Base-by-base conservation (phyloP, 495 filamentous ascomycete genomes). In the Cercophora newfieldiana region DNA sequence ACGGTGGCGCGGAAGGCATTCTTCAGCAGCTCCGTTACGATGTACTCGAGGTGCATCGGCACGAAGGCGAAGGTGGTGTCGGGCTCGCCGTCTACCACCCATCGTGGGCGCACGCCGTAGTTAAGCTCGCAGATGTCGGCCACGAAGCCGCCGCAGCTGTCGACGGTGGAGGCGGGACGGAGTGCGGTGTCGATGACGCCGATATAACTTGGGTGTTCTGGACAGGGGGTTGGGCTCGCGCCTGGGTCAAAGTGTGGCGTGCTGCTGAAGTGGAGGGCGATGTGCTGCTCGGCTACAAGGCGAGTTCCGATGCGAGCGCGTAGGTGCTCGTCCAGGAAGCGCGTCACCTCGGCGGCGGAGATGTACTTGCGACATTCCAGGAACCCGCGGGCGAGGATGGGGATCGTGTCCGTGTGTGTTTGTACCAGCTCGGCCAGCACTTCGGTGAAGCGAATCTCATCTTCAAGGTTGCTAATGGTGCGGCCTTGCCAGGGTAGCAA, bases 121-220 rank as follows among this genome's bases (percentile, higher is more conserved):
- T 93, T 92, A 21, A 98, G 82, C 79, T 99, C 95, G 79, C 94
- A 97, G 67, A 97, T 97, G 68, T 98, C 95, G 48, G 90, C 89
- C 0, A 99, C 95, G 69, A 96, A 95, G 64, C 89, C 87, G 61
- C 92, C 92, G 75, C 94, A 97, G 2, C 84, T 82, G 63, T 91
- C 87, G 59, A 98, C 84, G 30, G 91, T 91, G 22, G 83, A 82
- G 0, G 94, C 90, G 0, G 94, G 95, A 26, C 89, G 91, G 22
- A 99, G 79, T 0, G 89, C 89, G 0, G 95, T 98, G 80, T 99
- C 95, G 66, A 99, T 97, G 10, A 97, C 93, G n/a, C 95, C 95
- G 66, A 97, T 96, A 73, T 93, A 97, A 60, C 87, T 89, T 0
- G 87, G 85, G 10, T 86, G 78, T 26, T 83, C 79, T 1, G 83